Evolutionary conservation across 768 basidiomycete genomes (phyloP).

Genomic region (Leucosporidium creatinivorum): DNA sequence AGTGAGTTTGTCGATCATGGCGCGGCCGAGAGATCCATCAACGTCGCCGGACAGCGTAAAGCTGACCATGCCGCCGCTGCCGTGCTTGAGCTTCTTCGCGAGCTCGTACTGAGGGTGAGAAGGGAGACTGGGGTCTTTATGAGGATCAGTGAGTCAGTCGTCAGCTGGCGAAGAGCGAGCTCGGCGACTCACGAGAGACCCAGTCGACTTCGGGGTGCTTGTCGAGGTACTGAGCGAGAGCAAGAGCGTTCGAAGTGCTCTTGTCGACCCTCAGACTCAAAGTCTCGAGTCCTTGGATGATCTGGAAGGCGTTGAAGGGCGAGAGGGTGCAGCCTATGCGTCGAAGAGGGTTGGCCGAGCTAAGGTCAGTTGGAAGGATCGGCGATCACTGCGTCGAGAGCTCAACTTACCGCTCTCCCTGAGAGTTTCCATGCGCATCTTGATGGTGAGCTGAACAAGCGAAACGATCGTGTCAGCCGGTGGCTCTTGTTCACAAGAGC

Average conservation of each 20-base stretch:
- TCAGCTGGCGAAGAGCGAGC: background rate
- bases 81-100: constrained; percentile 44
- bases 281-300: constrained; percentile 51
- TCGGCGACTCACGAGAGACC: background rate
- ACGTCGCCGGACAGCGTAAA: constrained; percentile 55
- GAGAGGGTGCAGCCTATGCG: background rate
- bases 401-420: background rate
- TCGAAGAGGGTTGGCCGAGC: background rate
- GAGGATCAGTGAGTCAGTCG: background rate
- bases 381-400: background rate
- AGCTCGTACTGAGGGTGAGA: constrained; percentile 55
- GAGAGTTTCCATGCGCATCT: constrained; percentile 51
- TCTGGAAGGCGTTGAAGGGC: background rate
- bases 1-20: constrained; percentile 53
- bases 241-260: constrained; percentile 63
- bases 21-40: constrained; percentile 32
- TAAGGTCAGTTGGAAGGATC: constrained; percentile 13
- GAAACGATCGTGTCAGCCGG: background rate
- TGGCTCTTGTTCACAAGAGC: too few relatives aligned
- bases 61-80: constrained; percentile 64
- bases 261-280: constrained; percentile 62
- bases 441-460: constrained; percentile 59
- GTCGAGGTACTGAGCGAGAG: constrained; percentile 60
- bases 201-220: constrained; percentile 60
- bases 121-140: constrained; percentile 62